phyloP scores from a whole-genome alignment of 176 grass and related monocot species.

The Oryza meridionalis region DNA sequence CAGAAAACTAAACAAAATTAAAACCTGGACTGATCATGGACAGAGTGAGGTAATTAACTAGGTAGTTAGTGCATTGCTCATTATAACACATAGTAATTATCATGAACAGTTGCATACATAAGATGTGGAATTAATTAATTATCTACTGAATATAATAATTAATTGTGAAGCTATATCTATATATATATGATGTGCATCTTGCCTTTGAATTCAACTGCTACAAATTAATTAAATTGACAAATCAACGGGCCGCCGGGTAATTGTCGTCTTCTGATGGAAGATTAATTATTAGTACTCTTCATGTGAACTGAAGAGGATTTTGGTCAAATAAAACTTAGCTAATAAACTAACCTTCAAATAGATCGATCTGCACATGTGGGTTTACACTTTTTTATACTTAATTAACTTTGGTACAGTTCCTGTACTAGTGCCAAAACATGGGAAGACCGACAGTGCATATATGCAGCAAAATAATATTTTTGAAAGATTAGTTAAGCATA shows the following conservation, averaged over 20 bases:
- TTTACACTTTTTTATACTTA: not conserved
- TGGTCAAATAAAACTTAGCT: not conserved
- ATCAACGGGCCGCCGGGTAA: not conserved
- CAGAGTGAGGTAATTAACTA: not conserved
- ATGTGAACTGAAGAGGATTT: not conserved
- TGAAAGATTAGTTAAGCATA: not conserved
- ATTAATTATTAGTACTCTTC: not conserved
- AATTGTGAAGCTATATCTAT: too few relatives aligned
- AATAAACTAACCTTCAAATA: not conserved
- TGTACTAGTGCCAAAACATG: not conserved
- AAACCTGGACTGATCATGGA: not conserved
- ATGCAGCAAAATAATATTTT: not conserved
- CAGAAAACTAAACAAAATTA: not conserved
- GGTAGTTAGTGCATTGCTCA: too few relatives aligned
- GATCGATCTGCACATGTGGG: not conserved
- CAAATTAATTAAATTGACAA: not conserved
- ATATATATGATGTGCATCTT: not conserved
- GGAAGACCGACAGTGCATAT: not conserved
- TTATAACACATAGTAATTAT: too few relatives aligned
- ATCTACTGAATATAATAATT: too few relatives aligned
- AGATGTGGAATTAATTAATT: too few relatives aligned
- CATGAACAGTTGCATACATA: too few relatives aligned
- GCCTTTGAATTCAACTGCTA: constrained; percentile 17
- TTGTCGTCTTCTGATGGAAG: not conserved
- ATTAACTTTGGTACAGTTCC: not conserved